Percentiles rank a stretch among this genome's conserved stretches.
Conservation (phyloP, 345 rosid genomes). For the Fremontodendron californicum region DNA sequence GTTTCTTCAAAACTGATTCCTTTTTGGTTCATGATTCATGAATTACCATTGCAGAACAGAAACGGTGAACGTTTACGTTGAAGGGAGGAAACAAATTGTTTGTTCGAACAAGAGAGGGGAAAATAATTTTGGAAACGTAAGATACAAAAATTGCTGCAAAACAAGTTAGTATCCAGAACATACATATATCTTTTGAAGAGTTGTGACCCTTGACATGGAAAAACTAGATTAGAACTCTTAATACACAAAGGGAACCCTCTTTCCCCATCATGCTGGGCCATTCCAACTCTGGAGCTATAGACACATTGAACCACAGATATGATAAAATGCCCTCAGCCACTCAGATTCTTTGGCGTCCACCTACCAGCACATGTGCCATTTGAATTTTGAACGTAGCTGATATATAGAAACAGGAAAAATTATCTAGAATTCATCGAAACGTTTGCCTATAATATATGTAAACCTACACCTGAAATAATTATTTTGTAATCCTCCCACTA, state of each 20-base stretch:
- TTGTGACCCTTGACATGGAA: background rate
- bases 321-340: background rate
- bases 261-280: background rate
- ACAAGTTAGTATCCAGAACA: conserved; percentile 6
- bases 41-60: background rate
- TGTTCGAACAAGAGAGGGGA: background rate
- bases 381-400: background rate
- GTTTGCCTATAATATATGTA: background rate
- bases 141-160: background rate
- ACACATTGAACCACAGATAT: background rate
- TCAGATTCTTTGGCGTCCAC: background rate
- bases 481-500: background rate
- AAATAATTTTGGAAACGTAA: background rate
- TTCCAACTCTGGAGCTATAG: background rate
- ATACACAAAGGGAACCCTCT: background rate
- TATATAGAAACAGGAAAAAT: background rate
- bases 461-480: background rate
- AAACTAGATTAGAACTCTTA: background rate
- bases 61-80: background rate
- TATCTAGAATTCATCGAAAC: background rate
- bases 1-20: background rate
- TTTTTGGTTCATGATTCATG: background rate
- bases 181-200: background rate
- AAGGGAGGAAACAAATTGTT: background rate
- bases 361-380: background rate